Evolutionary conservation across 495 filamentous ascomycete species (phyloP), one percentile per base, ranked within the genome.

Genomic region (Copromyces sp.): DNA sequence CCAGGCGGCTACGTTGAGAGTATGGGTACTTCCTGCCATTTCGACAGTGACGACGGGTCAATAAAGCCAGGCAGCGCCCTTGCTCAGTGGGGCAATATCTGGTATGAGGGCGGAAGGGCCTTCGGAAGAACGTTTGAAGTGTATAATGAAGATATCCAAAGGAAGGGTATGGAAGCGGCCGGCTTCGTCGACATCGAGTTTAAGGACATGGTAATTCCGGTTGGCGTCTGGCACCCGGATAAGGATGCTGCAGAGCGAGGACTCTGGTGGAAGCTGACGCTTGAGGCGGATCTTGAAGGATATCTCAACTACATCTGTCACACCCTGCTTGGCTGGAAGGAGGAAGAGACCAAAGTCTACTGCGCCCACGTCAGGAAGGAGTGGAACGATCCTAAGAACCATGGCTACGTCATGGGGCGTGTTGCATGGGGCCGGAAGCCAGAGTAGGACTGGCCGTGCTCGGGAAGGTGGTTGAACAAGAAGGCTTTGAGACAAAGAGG

Each of bases 351-450:
- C 9, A 17, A 61, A 2, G 61, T 68, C 8, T 73, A 47, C 61
- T 1, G 68, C 6, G 40, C 73, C 38, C 69, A 76, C 6, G 41
- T 69, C 0, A 32, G 71, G 6, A n/a, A 12, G 3, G 42, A 74
- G 69, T 45, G 74, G 68, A 4, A 16, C 0, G 61, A 75, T 39
- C 53, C 61, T 8, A 44, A 61, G 14, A 39, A 73, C 11, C 53
- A 74, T 16, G 35, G 59, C 16, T 69, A 37, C 29, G 44, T 32
- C 41, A 41, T 14, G 1, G 24, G 32, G 20, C 72, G 72, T 17
- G 41, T 73, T 20, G 79, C 74, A 17, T 74, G 68, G 16, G 77
- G 72, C 41, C 82, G 85, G 41, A 78, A 74, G 1, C 75, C 71
- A 69, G 73, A 94, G 80, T 65, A 35, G 17, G 53, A 35, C 29